Evolutionary conservation across 2,329 filamentous ascomycete genomes (phyloP).

Genomic region (Orbilia blumenaviensis): DNA sequence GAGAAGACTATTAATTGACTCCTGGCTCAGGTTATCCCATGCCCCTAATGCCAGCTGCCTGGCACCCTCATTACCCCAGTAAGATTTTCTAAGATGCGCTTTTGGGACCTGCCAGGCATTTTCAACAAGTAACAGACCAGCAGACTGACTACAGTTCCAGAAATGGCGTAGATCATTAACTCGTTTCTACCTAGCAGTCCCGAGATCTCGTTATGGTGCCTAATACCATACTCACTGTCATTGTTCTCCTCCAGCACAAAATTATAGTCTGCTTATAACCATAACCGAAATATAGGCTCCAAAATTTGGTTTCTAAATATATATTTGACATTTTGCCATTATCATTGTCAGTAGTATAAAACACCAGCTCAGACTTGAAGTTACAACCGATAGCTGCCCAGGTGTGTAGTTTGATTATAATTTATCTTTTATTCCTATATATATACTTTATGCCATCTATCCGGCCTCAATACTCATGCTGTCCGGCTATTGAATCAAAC

Average conservation of each 20-base stretch:
- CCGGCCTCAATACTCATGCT: too few species aligned
- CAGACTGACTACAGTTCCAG: background rate
- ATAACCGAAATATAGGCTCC: background rate
- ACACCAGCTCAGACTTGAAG: constrained; percentile 9
- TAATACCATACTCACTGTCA: background rate
- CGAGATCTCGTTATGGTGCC: background rate
- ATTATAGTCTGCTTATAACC: background rate
- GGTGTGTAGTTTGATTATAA: background rate
- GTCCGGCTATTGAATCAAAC: too few species aligned
- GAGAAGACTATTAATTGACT: background rate
- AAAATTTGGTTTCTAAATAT: background rate
- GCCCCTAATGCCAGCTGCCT: background rate
- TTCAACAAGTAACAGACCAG: background rate
- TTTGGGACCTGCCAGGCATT: constrained; percentile 6
- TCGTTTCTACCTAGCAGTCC: background rate
- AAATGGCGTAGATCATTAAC: background rate
- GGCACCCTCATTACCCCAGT: background rate
- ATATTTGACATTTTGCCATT: constrained; percentile 9
- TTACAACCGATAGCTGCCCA: constrained; percentile 3
- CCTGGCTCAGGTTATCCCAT: background rate
- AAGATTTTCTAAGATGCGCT: background rate
- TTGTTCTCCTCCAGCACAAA: constrained; percentile 7
- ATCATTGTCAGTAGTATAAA: background rate
- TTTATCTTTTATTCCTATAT: background rate
- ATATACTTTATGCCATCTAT: too few species aligned